Percentiles rank a stretch among this genome's conserved stretches.
These are phyloP conservation scores for Penicillium riverlandense DNA, from an alignment of 495 filamentous ascomycete species.

Conservation along the genomic window DNA sequence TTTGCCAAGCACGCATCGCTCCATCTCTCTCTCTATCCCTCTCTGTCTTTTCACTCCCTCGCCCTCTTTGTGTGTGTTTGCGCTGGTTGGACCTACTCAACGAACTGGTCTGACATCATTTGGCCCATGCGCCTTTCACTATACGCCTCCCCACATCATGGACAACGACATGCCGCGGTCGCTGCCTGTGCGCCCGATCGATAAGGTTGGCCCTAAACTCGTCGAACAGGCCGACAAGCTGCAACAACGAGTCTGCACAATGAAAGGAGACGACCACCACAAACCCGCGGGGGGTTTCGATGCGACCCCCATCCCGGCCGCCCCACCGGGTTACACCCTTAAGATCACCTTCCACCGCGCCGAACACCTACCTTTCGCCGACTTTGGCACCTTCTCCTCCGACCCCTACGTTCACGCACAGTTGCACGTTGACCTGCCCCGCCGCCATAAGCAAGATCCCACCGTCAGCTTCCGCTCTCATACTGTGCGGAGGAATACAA, in stretches of 20 bases:
- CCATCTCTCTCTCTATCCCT: background rate
- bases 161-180: slow-evolving; percentile 9
- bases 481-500: slow-evolving; percentile 59
- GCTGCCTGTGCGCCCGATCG: slow-evolving; percentile 19
- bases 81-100: background rate
- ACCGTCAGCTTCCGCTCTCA: slow-evolving; percentile 63
- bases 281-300: slow-evolving; percentile 73
- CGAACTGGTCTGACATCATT: background rate
- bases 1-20: background rate
- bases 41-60: background rate
- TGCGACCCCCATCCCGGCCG: slow-evolving; percentile 63
- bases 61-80: background rate
- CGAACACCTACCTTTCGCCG: slow-evolving; percentile 70
- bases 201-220: slow-evolving; percentile 40
- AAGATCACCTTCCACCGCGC: slow-evolving; percentile 81
- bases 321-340: slow-evolving; percentile 71
- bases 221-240: slow-evolving; percentile 52
- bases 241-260: slow-evolving; percentile 37
- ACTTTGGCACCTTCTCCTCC: slow-evolving; percentile 67
- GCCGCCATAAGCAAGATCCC: slow-evolving; percentile 75
- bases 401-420: slow-evolving; percentile 79
- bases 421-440: slow-evolving; percentile 52
- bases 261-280: slow-evolving; percentile 11
- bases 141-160: slow-evolving; percentile 2
- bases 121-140: background rate